Base-by-base conservation (phyloP, 331 rosid species). In the Ulmus americana region DNA sequence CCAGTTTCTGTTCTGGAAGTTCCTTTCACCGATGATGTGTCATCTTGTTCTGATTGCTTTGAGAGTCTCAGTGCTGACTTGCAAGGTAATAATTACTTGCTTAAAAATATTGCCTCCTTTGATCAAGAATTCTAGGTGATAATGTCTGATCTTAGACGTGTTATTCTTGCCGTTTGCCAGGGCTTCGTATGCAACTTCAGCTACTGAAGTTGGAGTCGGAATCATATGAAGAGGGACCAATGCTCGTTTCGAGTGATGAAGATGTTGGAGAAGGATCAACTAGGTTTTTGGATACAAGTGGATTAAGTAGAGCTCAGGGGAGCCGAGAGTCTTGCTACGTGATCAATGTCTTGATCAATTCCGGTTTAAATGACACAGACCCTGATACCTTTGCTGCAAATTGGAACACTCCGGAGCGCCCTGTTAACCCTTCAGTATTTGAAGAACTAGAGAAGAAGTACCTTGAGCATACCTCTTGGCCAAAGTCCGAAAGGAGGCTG, bases 141-240 rank as follows among this genome's bases (percentile, higher is more conserved):
- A 48, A 10, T 5, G 12, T 57, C 44, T 57, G 62, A 39, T 28
- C 62, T 55, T 28, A 6, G 39, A 57, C 11, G 13, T 6, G 3
- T 59, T 43, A 5, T 58, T 47, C 0, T 28, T 40, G 43, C 7
- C 57, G 35, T 61, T 39, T 79, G 55, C 35, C 61, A 94, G 99
- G 95, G 65, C 99, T 94, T 64, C 84, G 95, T 63, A 82, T 85
- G 95, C 97, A 94, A 78, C 97, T 94, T 83, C 84, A 81, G 75
- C 76, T 87, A 76, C 90, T 94, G 64, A 90, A 85, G 83, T 62
- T 70, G 57, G 97, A 81, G 74, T 85, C 97, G 16, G 91, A 85
- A 59, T 80, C 78, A 8, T 76, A 80, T 46, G 81, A 62, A 15
- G 96, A 88, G 76, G 91, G 88, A 49, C 56, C 82, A 72, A 67